Percentiles rank a stretch among this genome's conserved stretches.
Evolutionary conservation across 2,329 filamentous ascomycete genomes (phyloP).

Genomic region (Alternaria dauci): DNA sequence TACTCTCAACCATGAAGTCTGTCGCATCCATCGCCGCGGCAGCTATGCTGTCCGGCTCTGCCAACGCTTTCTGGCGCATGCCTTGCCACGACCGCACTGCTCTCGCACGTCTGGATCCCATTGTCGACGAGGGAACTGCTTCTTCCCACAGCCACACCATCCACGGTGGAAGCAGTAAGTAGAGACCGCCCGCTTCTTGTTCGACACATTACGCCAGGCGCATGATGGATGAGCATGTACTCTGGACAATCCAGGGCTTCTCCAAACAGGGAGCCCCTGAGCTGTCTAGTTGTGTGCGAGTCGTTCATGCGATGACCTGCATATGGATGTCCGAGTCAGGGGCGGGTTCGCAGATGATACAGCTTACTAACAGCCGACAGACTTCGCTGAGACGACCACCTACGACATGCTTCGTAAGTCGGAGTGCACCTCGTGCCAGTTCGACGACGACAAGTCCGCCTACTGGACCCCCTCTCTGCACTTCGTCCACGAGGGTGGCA

Average conservation of each 20-base stretch:
- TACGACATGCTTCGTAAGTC: slow-evolving; percentile 69
- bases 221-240: slow-evolving; percentile 14
- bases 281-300: neutral
- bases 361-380: slow-evolving; percentile 38
- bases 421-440: slow-evolving; percentile 73
- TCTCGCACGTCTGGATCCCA: slow-evolving; percentile 64
- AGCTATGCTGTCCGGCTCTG: slow-evolving; percentile 46
- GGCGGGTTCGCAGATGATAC: slow-evolving; percentile 25
- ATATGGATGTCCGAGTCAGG: slow-evolving; percentile 22
- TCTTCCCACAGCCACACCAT: slow-evolving; percentile 46
- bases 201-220: slow-evolving; percentile 47
- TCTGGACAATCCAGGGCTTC: neutral
- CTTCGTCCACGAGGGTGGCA: slow-evolving; percentile 70
- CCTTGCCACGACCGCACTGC: slow-evolving; percentile 70
- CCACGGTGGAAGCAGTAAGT: slow-evolving; percentile 60
- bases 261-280: slow-evolving; percentile 2
- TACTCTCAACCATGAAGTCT: slow-evolving; percentile 40
- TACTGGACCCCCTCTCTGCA: slow-evolving; percentile 70
- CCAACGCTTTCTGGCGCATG: slow-evolving; percentile 76
- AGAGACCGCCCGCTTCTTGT: slow-evolving; percentile 51
- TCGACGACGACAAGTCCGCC: slow-evolving; percentile 52
- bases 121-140: slow-evolving; percentile 41
- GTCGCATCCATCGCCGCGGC: slow-evolving; percentile 38
- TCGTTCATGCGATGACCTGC: neutral
- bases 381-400: slow-evolving; percentile 68